phyloP scores from a whole-genome alignment of 2,329 filamentous ascomycete genomes.

The Penicillium concentricum region DNA sequence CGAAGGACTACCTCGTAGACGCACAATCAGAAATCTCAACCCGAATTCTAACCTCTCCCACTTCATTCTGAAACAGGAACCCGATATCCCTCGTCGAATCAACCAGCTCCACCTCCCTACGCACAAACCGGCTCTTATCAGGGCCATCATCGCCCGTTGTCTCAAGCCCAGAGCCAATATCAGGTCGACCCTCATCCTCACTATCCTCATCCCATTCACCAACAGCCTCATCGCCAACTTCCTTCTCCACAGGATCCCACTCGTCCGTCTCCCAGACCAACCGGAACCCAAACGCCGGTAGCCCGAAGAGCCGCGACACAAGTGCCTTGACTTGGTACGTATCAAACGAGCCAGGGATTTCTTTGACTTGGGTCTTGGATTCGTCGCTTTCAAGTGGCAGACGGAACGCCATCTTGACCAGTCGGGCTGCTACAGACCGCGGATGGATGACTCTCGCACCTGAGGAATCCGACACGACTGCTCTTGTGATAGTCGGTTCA shows the following conservation, averaged over 20 bases:
- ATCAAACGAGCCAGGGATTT: conserved; percentile 73
- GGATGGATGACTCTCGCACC: conserved; percentile 57
- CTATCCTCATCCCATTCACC: conserved; percentile 49
- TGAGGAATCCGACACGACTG: conserved; percentile 37
- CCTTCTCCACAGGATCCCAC: conserved; percentile 73
- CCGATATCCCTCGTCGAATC: conserved; percentile 79
- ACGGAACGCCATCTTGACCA: conserved; percentile 63
- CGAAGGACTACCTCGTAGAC: conserved; percentile 1
- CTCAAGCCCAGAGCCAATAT: conserved; percentile 9
- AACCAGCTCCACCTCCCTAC: conserved; percentile 74
- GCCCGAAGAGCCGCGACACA: conserved; percentile 66
- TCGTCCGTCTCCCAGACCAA: conserved; percentile 89
- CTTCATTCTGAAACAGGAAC: conserved; percentile 69
- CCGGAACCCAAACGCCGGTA: conserved; percentile 62
- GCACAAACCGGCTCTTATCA: conserved; percentile 62
- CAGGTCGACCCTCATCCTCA: conserved; percentile 24
- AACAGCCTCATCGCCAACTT: conserved; percentile 55
- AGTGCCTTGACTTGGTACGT: conserved; percentile 80
- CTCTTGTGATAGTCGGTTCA: conserved; percentile 63
- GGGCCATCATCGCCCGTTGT: conserved; percentile 10
- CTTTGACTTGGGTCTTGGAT: conserved; percentile 42
- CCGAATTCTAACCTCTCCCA: conserved; percentile 66
- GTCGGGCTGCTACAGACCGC: conserved; percentile 75
- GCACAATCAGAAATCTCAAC: conserved; percentile 53
- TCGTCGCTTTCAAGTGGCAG: conserved; percentile 36